A percentile compares a stretch with the other conserved stretches of the same genome.
phyloP scores from a whole-genome alignment of 306 rosid species.

The Crotalaria pallida region DNA sequence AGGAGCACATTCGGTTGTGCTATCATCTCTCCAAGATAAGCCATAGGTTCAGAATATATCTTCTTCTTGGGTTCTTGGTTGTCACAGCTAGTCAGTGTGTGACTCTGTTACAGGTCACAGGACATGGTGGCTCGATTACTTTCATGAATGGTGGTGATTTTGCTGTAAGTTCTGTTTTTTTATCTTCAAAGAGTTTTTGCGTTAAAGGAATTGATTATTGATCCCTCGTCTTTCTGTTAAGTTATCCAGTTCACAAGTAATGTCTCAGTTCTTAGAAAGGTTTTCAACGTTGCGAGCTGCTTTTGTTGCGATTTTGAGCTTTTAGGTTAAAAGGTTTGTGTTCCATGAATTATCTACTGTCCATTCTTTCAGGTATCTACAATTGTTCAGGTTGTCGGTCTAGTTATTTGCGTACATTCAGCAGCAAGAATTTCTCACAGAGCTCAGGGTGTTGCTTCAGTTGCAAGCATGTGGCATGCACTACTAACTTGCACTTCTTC shows the following conservation, averaged over 20 bases:
- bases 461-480: conserved; percentile 85
- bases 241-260: background rate
- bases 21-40: conserved; percentile 78
- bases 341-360: background rate
- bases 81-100: conserved; percentile 69
- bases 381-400: conserved; percentile 78
- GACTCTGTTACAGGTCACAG: conserved; percentile 60
- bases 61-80: conserved; percentile 58
- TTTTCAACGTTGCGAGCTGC: background rate
- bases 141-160: conserved; percentile 68
- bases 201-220: background rate
- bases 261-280: background rate
- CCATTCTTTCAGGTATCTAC: conserved; percentile 54
- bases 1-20: conserved; percentile 74
- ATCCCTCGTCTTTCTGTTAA: background rate
- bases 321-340: background rate
- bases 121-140: conserved; percentile 45
- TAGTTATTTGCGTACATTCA: conserved; percentile 64
- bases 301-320: background rate
- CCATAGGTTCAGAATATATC: conserved; percentile 79
- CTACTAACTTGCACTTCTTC: conserved; percentile 49
- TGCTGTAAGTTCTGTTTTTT: conserved; percentile 62
- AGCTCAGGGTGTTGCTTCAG: conserved; percentile 67
- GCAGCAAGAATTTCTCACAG: conserved; percentile 82
- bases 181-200: conserved; percentile 5